Conservation (phyloP, 495 filamentous ascomycete species). For the Annulohypoxylon stygium region DNA sequence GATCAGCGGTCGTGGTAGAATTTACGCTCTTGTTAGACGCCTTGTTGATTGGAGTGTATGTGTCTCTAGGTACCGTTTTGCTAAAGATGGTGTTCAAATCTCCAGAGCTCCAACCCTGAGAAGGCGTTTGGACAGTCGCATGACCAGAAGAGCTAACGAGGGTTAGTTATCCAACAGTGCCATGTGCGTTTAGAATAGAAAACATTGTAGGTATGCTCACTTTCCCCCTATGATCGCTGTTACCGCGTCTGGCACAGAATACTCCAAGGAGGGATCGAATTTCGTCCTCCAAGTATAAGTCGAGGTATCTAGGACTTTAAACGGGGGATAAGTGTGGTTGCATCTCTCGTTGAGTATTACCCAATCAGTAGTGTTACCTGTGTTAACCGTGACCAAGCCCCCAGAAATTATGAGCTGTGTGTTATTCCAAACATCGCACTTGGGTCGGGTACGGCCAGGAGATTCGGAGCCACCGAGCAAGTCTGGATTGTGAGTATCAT, state of each 20-base stretch:
- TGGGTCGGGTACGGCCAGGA: constrained; percentile 47
- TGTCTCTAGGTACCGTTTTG: constrained; percentile 26
- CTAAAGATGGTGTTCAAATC: constrained; percentile 30
- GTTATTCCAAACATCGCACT: constrained; percentile 30
- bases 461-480: constrained; percentile 46
- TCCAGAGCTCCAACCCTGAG: constrained; percentile 39
- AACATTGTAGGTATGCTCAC: constrained; percentile 29
- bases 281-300: constrained; percentile 57
- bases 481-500: constrained; percentile 50
- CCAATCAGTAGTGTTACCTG: constrained; percentile 41
- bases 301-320: constrained; percentile 56
- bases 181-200: constrained; percentile 36
- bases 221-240: constrained; percentile 59
- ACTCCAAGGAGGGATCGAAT: constrained; percentile 54
- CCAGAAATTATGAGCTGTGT: constrained; percentile 64
- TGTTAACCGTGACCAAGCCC: constrained; percentile 50
- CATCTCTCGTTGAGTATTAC: constrained; percentile 44
- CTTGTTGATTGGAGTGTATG: not conserved
- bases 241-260: constrained; percentile 60
- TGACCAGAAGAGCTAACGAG: constrained; percentile 27
- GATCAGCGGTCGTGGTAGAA: constrained; percentile 19
- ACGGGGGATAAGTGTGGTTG: constrained; percentile 61
- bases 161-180: not conserved
- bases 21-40: constrained; percentile 37
- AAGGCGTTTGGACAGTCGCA: constrained; percentile 2